Evolutionary conservation across 805 yeast genomes (phyloP).

Genomic region (Yamadazyma ubonensis): DNA sequence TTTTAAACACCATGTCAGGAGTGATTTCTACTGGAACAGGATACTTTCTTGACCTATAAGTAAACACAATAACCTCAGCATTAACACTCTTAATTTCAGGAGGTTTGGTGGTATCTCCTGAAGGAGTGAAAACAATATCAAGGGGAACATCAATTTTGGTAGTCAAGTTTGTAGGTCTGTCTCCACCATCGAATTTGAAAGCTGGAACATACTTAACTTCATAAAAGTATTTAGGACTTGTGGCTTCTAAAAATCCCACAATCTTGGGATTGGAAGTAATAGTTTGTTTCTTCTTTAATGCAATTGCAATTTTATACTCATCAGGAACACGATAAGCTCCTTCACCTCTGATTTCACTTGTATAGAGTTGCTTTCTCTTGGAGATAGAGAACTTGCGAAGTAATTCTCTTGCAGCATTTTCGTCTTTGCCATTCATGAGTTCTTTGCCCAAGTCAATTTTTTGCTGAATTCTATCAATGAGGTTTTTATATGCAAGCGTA

Average conservation of each 20-base stretch:
- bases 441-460: constrained; percentile 28
- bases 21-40: constrained; percentile 39
- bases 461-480: constrained; percentile 28
- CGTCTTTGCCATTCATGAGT: constrained; percentile 12
- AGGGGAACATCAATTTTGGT: constrained; percentile 27
- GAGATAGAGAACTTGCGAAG: constrained; percentile 18
- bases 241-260: constrained; percentile 29
- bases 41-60: constrained; percentile 31
- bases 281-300: constrained; percentile 29
- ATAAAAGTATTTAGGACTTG: constrained; percentile 32
- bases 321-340: background rate
- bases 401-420: constrained; percentile 5
- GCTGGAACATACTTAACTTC: constrained; percentile 29
- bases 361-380: constrained; percentile 24
- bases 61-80: constrained; percentile 33
- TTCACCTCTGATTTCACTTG: constrained; percentile 7
- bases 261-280: constrained; percentile 29
- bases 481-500: constrained; percentile 27
- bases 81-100: constrained; percentile 25
- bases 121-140: constrained; percentile 25
- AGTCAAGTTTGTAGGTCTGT: background rate
- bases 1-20: constrained; percentile 37
- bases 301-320: constrained; percentile 26
- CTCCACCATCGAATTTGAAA: constrained; percentile 15
- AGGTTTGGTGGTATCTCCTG: constrained; percentile 23